Evolutionary conservation across 768 basidiomycete species (phyloP).

Genomic region (Collybiopsis luxurians): DNA sequence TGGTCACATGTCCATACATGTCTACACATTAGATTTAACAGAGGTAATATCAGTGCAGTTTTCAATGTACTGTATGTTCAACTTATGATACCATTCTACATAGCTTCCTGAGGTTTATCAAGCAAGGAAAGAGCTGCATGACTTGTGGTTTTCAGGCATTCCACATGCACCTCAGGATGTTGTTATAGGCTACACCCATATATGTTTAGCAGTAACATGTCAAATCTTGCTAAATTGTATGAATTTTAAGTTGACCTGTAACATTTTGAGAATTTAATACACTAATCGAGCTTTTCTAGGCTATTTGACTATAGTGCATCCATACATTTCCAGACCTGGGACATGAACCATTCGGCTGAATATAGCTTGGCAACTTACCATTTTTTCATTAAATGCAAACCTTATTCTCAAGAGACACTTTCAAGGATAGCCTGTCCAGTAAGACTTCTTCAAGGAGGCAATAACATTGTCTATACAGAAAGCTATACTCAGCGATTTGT

Average conservation of each 20-base stretch:
- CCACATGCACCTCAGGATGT: neutral
- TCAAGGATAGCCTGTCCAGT: slow-evolving; percentile 25
- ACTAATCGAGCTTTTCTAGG: neutral
- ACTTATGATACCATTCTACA: too few relatives aligned
- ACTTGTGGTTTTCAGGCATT: neutral
- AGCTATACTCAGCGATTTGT: slow-evolving; percentile 20
- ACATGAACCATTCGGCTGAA: neutral
- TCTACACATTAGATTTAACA: too few relatives aligned
- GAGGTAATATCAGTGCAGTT: too few relatives aligned
- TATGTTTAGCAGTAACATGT: neutral
- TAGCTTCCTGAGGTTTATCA: neutral
- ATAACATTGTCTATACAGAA: slow-evolving; percentile 27
- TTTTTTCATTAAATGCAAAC: slow-evolving; percentile 12
- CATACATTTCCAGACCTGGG: neutral
- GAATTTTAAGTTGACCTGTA: neutral
- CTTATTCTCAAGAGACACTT: slow-evolving; percentile 13
- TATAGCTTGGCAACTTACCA: neutral
- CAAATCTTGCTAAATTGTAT: neutral
- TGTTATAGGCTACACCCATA: neutral
- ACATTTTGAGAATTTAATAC: neutral
- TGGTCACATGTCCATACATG: too few relatives aligned
- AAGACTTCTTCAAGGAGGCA: slow-evolving; percentile 24
- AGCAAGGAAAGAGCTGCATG: neutral
- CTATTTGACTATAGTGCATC: neutral
- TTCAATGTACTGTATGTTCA: too few relatives aligned